phyloP scores from a whole-genome alignment of 805 yeast genomes.

The Candida tammaniensis region DNA sequence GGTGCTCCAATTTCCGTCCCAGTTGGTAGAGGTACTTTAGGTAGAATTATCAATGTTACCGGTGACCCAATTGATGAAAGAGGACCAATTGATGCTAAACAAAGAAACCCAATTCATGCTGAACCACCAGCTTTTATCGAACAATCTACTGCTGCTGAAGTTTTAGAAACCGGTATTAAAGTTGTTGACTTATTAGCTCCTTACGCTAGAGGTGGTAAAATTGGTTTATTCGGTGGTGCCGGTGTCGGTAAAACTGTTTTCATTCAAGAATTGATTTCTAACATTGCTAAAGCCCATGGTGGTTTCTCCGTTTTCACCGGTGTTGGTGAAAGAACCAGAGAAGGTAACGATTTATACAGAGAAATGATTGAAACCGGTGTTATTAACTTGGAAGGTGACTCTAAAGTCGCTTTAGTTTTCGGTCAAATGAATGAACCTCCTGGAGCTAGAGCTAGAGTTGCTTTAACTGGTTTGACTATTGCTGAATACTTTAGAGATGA shows the following conservation, averaged over 20 bases:
- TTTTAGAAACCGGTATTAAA: constrained; percentile 98
- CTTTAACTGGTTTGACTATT: constrained; percentile 98
- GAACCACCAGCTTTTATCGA: constrained; percentile 96
- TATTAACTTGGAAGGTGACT: constrained; percentile 98
- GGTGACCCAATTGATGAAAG: constrained; percentile 99
- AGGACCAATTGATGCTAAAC: constrained; percentile 93
- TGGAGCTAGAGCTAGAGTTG: constrained; percentile 99
- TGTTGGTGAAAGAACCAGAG: constrained; percentile 99
- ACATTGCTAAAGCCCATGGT: constrained; percentile 99
- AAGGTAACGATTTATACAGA: constrained; percentile 99
- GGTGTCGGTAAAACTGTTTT: constrained; percentile 99
- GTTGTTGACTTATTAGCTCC: constrained; percentile 99
- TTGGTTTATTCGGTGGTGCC: constrained; percentile 99
- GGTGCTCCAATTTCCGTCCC: constrained; percentile 99
- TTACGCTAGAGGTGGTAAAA: constrained; percentile 99
- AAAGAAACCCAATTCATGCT: constrained; percentile 97
- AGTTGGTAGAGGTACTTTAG: constrained; percentile 98
- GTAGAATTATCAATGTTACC: constrained; percentile 95
- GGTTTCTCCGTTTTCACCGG: constrained; percentile 99
- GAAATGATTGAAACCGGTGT: constrained; percentile 99
- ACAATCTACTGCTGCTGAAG: constrained; percentile 97
- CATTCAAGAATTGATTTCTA: constrained; percentile 99
- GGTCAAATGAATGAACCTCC: constrained; percentile 99
- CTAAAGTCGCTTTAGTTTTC: constrained; percentile 98
- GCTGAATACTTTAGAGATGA: constrained; percentile 99